These are phyloP conservation scores for Herpetospermum pedunculosum DNA, from an alignment of 306 rosid genomes.

Conservation along the genomic window DNA sequence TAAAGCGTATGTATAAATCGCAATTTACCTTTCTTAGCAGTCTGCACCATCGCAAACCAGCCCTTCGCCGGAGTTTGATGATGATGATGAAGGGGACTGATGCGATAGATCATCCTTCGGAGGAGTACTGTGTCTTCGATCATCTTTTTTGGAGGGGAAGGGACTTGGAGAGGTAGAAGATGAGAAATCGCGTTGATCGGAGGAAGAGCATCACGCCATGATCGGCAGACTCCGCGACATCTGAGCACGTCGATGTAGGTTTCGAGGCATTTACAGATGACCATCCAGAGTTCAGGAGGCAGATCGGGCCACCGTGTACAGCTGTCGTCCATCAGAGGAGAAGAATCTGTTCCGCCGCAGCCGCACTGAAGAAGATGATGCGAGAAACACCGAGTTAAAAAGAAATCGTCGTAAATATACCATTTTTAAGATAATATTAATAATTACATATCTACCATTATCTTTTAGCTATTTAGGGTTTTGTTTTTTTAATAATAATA, in stretches of 20 bases:
- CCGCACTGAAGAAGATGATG: not conserved
- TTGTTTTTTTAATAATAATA: too few relatives aligned
- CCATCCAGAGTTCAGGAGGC: conserved; percentile 17
- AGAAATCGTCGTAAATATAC: too few relatives aligned
- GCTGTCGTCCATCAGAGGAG: not conserved
- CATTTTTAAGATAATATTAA: too few relatives aligned
- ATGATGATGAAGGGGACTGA: not conserved
- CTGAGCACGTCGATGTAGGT: conserved; percentile 17
- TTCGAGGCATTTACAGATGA: conserved; percentile 10
- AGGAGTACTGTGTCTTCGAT: conserved; percentile 4
- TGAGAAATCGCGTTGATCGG: not conserved
- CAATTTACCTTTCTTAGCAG: not conserved
- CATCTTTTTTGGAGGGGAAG: not conserved
- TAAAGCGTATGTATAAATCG: conserved; percentile 13
- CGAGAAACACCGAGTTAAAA: too few relatives aligned
- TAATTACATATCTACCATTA: too few relatives aligned
- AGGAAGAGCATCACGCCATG: conserved; percentile 25
- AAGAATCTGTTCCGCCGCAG: not conserved
- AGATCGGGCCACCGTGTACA: conserved; percentile 17
- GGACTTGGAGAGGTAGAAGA: conserved; percentile 12
- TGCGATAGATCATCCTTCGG: conserved; percentile 4
- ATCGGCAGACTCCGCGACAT: conserved; percentile 21
- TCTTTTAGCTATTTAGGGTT: too few relatives aligned
- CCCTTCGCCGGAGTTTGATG: not conserved
- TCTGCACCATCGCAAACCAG: conserved; percentile 14